These are phyloP conservation scores for Pinus tabuliformis DNA, from an alignment of 75 land plant species.

Conservation along the genomic window DNA sequence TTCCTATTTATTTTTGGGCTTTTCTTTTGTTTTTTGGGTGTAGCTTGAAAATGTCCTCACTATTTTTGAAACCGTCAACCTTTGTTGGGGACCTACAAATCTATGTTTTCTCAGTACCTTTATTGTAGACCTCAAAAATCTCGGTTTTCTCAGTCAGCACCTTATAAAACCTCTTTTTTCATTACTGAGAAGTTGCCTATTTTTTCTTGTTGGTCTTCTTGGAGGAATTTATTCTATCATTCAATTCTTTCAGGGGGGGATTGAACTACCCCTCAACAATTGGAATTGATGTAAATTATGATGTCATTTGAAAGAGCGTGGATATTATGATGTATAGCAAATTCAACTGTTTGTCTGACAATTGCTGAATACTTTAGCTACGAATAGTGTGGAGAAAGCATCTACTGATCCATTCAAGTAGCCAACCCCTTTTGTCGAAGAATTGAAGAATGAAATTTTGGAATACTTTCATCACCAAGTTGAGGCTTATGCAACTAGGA, in stretches of 20 bases:
- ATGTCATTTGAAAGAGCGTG: constrained; percentile 17
- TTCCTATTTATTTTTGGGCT: background rate
- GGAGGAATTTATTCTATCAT: background rate
- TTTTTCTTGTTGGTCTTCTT: background rate
- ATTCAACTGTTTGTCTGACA: constrained; percentile 20
- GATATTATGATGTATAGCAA: constrained; percentile 38
- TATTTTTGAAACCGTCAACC: background rate
- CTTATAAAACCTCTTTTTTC: background rate
- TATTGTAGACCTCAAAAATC: background rate
- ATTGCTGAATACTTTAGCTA: constrained; percentile 28
- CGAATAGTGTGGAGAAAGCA: constrained; percentile 51
- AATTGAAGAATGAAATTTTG: constrained; percentile 35
- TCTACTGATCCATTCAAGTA: constrained; percentile 40
- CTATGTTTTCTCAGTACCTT: background rate
- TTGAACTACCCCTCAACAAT: background rate
- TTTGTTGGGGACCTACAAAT: background rate
- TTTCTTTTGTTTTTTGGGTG: background rate
- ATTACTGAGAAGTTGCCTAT: background rate
- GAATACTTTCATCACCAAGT: constrained; percentile 25
- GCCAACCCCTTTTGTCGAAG: constrained; percentile 20
- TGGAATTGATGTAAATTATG: constrained; percentile 2
- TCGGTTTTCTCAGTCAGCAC: background rate
- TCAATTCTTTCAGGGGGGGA: constrained; percentile 2
- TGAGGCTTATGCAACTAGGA: constrained; percentile 18
- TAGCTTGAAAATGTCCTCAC: background rate